Evolutionary conservation across 306 rosid species (phyloP).

Genomic region (Medicago arabica): DNA sequence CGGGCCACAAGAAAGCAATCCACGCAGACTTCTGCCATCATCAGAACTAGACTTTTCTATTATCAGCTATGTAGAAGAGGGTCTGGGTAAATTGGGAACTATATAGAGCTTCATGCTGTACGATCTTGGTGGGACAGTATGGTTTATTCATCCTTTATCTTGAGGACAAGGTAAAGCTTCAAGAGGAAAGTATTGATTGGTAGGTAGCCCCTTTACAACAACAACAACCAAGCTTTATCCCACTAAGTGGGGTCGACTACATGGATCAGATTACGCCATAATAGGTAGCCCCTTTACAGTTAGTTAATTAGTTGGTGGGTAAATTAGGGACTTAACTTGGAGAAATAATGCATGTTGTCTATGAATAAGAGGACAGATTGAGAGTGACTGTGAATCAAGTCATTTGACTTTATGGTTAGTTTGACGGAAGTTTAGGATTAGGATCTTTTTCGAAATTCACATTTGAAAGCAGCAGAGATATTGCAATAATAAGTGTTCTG

Average conservation of each 20-base stretch:
- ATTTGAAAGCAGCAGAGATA: not conserved
- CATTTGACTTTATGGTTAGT: not conserved
- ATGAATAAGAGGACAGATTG: not conserved
- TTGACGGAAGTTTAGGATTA: constrained; percentile 2
- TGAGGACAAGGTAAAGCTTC: not conserved
- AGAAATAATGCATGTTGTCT: not conserved
- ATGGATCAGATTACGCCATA: no score
- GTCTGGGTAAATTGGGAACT: not conserved
- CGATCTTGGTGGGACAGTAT: not conserved
- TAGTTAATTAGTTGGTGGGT: not conserved
- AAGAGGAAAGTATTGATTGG: not conserved
- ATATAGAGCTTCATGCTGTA: not conserved
- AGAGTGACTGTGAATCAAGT: not conserved
- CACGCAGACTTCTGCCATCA: not conserved
- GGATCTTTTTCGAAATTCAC: constrained; percentile 13
- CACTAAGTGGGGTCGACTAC: no score
- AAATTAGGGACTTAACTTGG: not conserved
- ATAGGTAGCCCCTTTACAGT: not conserved
- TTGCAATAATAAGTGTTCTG: constrained; percentile 25
- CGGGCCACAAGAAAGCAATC: no score
- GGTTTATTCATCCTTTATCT: not conserved
- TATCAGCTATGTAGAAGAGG: not conserved
- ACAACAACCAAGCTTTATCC: no score
- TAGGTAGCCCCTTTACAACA: not conserved
- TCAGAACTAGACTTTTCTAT: not conserved